Percentiles rank a stretch among this genome's conserved stretches.
Conservation (phyloP, 225 moss, liverwort and hornwort genomes). For the Physcomitrium patens region DNA sequence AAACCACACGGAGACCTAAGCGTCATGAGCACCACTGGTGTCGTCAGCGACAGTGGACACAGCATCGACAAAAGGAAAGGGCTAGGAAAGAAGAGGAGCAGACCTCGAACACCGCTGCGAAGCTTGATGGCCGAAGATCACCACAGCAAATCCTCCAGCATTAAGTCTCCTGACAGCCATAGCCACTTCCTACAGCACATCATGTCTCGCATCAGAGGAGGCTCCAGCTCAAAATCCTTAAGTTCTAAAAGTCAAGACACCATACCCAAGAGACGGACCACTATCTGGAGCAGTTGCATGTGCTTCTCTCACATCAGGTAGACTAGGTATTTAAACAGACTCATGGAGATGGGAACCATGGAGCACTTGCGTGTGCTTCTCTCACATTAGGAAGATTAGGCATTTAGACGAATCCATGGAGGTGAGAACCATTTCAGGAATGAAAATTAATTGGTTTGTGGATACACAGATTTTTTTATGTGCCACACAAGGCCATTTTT, state of each 20-base stretch:
- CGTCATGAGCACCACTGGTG: background rate
- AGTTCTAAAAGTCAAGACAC: slow-evolving; percentile 24
- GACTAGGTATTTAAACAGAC: no score
- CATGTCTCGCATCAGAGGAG: slow-evolving; percentile 25
- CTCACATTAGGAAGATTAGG: background rate
- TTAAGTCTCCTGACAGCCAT: slow-evolving; percentile 17
- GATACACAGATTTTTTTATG: no score
- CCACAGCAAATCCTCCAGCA: background rate
- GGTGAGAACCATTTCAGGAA: background rate
- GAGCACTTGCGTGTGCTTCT: slow-evolving; percentile 30
- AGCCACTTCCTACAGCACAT: slow-evolving; percentile 25
- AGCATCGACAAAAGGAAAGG: slow-evolving; percentile 18
- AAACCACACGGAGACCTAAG: background rate
- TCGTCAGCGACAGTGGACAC: background rate
- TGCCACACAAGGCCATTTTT: no score
- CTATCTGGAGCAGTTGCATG: slow-evolving; percentile 30
- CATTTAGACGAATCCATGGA: no score
- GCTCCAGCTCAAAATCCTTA: slow-evolving; percentile 14
- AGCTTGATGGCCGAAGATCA: slow-evolving; percentile 29
- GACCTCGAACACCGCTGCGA: slow-evolving; percentile 26
- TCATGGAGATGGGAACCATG: background rate
- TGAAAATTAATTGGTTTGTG: no score
- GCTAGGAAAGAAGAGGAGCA: slow-evolving; percentile 25
- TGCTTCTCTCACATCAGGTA: slow-evolving; percentile 23
- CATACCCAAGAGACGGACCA: slow-evolving; percentile 19